These are phyloP conservation scores for Syncephalastrum sp. DNA, from an alignment of 371 early-diverging fungal species.

Conservation along the genomic window DNA sequence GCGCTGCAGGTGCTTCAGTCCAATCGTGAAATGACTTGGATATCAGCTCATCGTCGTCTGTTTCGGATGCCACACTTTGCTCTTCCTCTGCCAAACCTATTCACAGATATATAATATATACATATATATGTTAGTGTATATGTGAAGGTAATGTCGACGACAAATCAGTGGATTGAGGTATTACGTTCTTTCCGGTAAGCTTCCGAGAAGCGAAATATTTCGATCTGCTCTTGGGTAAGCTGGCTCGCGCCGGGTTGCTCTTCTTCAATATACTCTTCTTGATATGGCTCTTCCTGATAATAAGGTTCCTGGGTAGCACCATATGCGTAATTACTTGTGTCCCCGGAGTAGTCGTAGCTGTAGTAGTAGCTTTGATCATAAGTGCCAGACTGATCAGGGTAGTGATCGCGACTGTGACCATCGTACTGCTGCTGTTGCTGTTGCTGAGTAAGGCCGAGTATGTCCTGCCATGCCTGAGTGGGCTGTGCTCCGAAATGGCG, in stretches of 20 bases:
- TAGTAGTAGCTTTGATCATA: too few species aligned
- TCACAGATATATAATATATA: background rate
- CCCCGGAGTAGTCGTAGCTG: too few species aligned
- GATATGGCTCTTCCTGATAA: constrained; percentile 2
- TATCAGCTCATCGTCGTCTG: constrained; percentile 23
- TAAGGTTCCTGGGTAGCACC: background rate
- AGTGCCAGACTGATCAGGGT: too few species aligned
- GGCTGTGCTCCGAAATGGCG: constrained; percentile 6
- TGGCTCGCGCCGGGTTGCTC: background rate
- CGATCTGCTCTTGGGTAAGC: constrained; percentile 36
- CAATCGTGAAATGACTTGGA: constrained; percentile 27
- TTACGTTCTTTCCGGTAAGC: constrained; percentile 33
- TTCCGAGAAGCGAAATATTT: constrained; percentile 42
- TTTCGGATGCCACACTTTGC: background rate
- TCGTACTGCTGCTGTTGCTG: background rate
- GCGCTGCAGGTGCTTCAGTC: constrained; percentile 29
- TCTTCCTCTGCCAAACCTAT: background rate
- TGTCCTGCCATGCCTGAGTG: constrained; percentile 6
- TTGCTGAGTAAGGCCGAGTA: background rate
- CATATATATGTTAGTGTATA: too few species aligned
- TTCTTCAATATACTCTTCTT: background rate
- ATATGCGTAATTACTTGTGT: too few species aligned
- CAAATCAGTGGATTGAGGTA: too few species aligned
- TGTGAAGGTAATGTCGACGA: too few species aligned
- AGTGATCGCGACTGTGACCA: background rate